phyloP scores from a whole-genome alignment of 225 moss, liverwort and hornwort species.

The Pleurozium schreberi region DNA sequence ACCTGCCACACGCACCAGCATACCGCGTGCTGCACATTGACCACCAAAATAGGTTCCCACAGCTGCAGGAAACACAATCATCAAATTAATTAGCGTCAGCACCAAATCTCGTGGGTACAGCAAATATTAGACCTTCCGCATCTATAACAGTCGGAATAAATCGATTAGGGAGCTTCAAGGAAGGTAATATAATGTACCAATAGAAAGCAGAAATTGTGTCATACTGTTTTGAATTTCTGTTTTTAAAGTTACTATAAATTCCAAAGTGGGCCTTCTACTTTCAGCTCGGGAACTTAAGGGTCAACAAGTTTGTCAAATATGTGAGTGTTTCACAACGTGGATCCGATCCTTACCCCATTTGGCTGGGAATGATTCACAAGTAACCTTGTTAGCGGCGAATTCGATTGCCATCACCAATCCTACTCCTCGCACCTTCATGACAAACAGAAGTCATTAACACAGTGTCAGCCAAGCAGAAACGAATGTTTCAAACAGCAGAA shows the following conservation, averaged over 20 bases:
- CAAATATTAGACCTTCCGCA: neutral
- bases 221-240: neutral
- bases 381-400: constrained; percentile 73
- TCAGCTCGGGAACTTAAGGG: too few species aligned
- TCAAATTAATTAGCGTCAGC: neutral
- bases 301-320: neutral
- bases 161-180: neutral
- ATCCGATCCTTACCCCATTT: constrained; percentile 54
- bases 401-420: constrained; percentile 80
- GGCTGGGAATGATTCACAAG: constrained; percentile 58
- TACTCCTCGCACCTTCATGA: constrained; percentile 66
- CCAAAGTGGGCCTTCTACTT: neutral
- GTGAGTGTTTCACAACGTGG: neutral
- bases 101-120: neutral
- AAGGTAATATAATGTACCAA: neutral
- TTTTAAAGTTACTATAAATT: neutral
- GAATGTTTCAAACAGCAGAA: neutral
- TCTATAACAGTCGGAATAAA: neutral
- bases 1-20: constrained; percentile 83
- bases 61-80: constrained; percentile 22
- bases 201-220: neutral
- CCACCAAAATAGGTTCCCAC: constrained; percentile 59
- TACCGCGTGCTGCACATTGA: constrained; percentile 67
- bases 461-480: neutral
- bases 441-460: neutral